Base-by-base conservation (phyloP, 805 yeast species). In the Yarrowia hollandica region DNA sequence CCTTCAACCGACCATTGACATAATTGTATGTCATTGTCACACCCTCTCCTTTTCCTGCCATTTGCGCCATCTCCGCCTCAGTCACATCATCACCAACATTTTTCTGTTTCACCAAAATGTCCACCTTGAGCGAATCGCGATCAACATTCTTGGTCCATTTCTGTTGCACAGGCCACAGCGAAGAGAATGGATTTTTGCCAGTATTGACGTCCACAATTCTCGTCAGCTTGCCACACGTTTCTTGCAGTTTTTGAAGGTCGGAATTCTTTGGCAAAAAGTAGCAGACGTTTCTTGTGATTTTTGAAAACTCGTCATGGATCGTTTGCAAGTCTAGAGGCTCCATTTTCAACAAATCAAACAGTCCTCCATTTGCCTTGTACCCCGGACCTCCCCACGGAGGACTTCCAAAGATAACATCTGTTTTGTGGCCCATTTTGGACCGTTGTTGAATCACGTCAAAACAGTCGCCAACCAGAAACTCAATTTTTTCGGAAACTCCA, bases 301-400 rank as follows among this genome's bases (percentile, higher is more conserved):
- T 30, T 1, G 33, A 37, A 15, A 65, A 65, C 39, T 60, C 56
- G 6, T 30, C 11, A 4, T 64, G 52, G 12, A 65, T 59, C 6
- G 55, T 59, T 18, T 30, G 38, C 48, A 65, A 35, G 11, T 61
- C 55, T 14, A 42, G 37, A 10, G 61, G 62, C 19, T 37, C 26
- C 34, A 58, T 48, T 22, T 15, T 11, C 2, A 22, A 25, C 34
- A 65, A 46, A 25, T 64, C 62, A 64, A 64, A 67, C 11, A 48
- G 10, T 4, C 54, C 55, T 9, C 35, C 48, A 2, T 61, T 25
- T 4, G 54, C 28, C 7, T 52, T 37, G 31, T 88, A 88, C 1
- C 71, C 68, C 0, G 89, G 86, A 0, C 96, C 96, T 30, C 95
- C 95, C 96, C 96, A 88, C 0, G 96, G 96, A 0, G 95, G 95